These are phyloP conservation scores for Beta vulgaris DNA, from an alignment of 148 eudicot genomes.

Conservation along the genomic window DNA sequence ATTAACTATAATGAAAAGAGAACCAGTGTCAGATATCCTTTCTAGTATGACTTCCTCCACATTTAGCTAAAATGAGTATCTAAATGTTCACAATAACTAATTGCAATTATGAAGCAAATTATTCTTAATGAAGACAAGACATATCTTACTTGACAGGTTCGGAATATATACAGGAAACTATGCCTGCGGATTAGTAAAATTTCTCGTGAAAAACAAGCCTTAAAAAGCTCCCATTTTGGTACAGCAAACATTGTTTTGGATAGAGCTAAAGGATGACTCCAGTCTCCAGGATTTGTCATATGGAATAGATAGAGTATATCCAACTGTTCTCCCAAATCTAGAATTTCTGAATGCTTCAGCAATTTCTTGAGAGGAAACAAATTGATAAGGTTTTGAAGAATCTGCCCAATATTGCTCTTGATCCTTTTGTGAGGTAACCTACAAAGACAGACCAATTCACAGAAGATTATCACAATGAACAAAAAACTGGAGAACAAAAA, in stretches of 20 bases:
- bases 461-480: not conserved
- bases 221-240: slow-evolving; percentile 66
- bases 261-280: slow-evolving; percentile 53
- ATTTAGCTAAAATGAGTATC: too few relatives aligned
- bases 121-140: too few relatives aligned
- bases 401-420: slow-evolving; percentile 93
- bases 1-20: too few relatives aligned
- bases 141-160: slow-evolving; percentile 63
- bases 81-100: too few relatives aligned
- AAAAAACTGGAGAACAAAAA: not conserved
- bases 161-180: slow-evolving; percentile 68
- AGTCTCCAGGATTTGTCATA: slow-evolving; percentile 51
- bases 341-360: slow-evolving; percentile 71
- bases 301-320: slow-evolving; percentile 47
- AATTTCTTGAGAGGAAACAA: slow-evolving; percentile 56
- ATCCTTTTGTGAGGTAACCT: slow-evolving; percentile 92
- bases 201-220: slow-evolving; percentile 68
- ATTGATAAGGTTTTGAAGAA: slow-evolving; percentile 61
- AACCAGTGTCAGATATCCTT: too few relatives aligned
- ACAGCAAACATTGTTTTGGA: slow-evolving; percentile 47
- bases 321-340: slow-evolving; percentile 49
- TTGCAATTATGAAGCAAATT: too few relatives aligned
- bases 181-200: slow-evolving; percentile 65
- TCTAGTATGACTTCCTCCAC: too few relatives aligned
- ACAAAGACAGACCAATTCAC: slow-evolving; percentile 11